A percentile compares a stretch with the other conserved stretches of the same genome.
phyloP scores from a whole-genome alignment of 2,329 filamentous ascomycete species.

The Paramyrothecium roridum region DNA sequence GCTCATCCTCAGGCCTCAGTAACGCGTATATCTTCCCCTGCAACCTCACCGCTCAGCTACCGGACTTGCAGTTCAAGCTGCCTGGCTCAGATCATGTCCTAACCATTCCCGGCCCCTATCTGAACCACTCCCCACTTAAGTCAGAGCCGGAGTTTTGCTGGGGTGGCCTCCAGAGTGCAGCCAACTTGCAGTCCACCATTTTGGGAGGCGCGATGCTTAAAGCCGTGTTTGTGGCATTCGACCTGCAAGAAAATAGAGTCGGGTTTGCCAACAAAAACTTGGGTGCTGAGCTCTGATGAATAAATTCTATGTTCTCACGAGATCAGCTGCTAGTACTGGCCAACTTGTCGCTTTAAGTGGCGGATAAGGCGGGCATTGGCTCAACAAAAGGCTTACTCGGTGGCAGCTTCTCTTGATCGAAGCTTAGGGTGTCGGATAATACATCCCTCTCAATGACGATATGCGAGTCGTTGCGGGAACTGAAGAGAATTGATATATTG shows the following conservation, averaged over 20 bases:
- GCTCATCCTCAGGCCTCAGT: constrained; percentile 37
- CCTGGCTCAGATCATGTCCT: constrained; percentile 44
- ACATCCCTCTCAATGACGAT: too few species aligned
- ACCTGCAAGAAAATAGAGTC: constrained; percentile 38
- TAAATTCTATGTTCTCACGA: too few species aligned
- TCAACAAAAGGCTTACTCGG: too few species aligned
- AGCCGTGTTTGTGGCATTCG: constrained; percentile 71
- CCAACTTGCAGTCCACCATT: constrained; percentile 53
- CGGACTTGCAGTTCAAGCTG: constrained; percentile 53
- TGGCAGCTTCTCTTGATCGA: too few species aligned
- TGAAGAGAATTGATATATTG: constrained; percentile 7
- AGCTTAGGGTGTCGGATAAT: too few species aligned
- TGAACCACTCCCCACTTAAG: constrained; percentile 51
- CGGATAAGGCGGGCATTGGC: too few species aligned
- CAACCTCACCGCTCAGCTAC: constrained; percentile 47
- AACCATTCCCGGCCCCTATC: constrained; percentile 50
- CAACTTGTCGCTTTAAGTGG: too few species aligned
- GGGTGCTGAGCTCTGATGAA: background rate
- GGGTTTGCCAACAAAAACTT: constrained; percentile 42
- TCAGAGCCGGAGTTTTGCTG: constrained; percentile 59
- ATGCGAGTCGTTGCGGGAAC: too few species aligned
- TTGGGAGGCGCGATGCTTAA: constrained; percentile 80
- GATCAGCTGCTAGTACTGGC: too few species aligned
- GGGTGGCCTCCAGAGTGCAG: constrained; percentile 68
- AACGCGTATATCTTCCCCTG: constrained; percentile 59